Percentiles rank a stretch among this genome's conserved stretches.
phyloP scores from a whole-genome alignment of 2,329 filamentous ascomycete genomes.

The Calonectria leucothoes region DNA sequence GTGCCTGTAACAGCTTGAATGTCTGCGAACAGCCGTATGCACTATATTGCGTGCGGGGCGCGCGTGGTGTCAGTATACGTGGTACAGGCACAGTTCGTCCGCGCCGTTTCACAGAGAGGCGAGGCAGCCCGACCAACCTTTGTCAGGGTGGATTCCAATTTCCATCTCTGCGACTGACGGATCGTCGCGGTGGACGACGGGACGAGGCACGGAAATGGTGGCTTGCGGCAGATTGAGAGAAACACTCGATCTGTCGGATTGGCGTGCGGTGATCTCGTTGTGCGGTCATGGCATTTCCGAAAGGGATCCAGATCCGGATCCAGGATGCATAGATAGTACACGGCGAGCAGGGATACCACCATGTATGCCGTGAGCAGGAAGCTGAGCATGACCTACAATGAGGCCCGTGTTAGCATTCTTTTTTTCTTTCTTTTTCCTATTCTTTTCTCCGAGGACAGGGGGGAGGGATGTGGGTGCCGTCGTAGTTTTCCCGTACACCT shows the following conservation, averaged over 20 bases:
- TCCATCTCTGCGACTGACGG: background rate
- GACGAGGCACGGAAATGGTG: background rate
- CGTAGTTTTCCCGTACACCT: background rate
- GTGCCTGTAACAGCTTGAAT: constrained; percentile 3
- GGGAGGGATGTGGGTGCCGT: no score
- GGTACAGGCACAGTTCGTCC: background rate
- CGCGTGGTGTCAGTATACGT: background rate
- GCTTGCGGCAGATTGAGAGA: background rate
- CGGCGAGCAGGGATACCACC: background rate
- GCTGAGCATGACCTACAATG: background rate
- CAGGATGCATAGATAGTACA: background rate
- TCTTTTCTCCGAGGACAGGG: no score
- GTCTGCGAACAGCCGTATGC: background rate
- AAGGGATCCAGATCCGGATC: background rate
- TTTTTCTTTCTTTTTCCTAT: no score
- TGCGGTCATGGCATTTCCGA: background rate
- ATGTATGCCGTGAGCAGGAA: background rate
- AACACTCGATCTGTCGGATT: background rate
- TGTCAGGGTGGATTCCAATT: background rate
- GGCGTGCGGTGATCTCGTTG: background rate
- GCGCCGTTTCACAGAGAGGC: background rate
- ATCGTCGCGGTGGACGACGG: background rate
- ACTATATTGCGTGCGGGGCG: background rate
- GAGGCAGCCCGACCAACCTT: background rate
- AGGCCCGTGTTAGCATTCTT: background rate